Conservation (phyloP, 371 early-diverging fungal genomes). For the Mortierella sp. region DNA sequence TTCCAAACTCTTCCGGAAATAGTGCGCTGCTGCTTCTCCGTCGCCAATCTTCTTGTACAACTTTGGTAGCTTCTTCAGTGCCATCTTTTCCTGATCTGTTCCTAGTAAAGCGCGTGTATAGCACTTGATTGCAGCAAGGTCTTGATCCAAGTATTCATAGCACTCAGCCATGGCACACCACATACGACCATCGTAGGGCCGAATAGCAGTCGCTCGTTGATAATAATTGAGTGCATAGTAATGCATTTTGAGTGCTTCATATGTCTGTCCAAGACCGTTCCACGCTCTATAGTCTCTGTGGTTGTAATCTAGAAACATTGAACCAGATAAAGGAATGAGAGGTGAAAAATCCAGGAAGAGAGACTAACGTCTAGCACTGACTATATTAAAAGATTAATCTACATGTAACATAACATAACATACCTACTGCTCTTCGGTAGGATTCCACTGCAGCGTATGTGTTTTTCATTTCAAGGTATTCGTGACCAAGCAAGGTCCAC, state of each 20-base stretch:
- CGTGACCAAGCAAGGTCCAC: slow-evolving; percentile 97
- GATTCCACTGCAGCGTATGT: slow-evolving; percentile 90
- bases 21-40: slow-evolving; percentile 65
- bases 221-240: slow-evolving; percentile 90
- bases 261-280: slow-evolving; percentile 94
- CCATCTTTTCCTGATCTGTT: slow-evolving; percentile 63
- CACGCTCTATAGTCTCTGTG: slow-evolving; percentile 92
- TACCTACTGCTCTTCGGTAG: slow-evolving; percentile 87
- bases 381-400: background rate
- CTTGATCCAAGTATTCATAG: slow-evolving; percentile 68
- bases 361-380: background rate
- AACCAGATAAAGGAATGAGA: background rate
- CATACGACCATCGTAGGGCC: slow-evolving; percentile 85
- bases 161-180: slow-evolving; percentile 84
- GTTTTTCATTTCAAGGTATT: slow-evolving; percentile 93
- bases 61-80: slow-evolving; percentile 67
- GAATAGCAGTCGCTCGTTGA: slow-evolving; percentile 79
- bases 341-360: background rate
- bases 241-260: slow-evolving; percentile 86
- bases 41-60: slow-evolving; percentile 70
- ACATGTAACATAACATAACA: slow-evolving; percentile 36
- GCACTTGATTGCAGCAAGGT: slow-evolving; percentile 73
- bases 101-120: slow-evolving; percentile 75
- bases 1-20: slow-evolving; percentile 68
- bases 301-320: slow-evolving; percentile 73